Percentiles rank a stretch among this genome's conserved stretches.
phyloP scores from a whole-genome alignment of 2,329 filamentous ascomycete species.

The Colletotrichum simmondsii region DNA sequence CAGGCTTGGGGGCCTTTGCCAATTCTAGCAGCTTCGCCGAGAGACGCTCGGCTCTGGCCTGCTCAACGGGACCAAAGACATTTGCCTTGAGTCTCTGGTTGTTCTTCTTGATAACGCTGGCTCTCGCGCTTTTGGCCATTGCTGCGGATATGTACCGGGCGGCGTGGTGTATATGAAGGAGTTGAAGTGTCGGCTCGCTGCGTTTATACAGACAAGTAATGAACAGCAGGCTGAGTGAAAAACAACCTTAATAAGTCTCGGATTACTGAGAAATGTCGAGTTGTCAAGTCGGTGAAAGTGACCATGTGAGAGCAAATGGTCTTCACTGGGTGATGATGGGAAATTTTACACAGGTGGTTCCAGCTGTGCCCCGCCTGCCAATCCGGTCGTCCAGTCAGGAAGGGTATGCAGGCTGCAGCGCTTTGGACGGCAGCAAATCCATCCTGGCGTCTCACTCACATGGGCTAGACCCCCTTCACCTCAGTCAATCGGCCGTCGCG shows the following conservation, averaged over 20 bases:
- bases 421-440: neutral
- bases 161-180: constrained; percentile 11
- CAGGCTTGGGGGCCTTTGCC: constrained; percentile 80
- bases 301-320: constrained; percentile 6
- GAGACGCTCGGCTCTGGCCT: constrained; percentile 82
- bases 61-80: constrained; percentile 86
- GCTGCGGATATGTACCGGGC: constrained; percentile 39
- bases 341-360: constrained; percentile 25
- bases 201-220: neutral
- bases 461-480: constrained; percentile 11
- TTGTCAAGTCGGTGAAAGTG: neutral
- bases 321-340: neutral
- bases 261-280: neutral
- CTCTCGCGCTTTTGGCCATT: constrained; percentile 90
- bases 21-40: constrained; percentile 87
- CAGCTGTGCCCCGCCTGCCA: constrained; percentile 20
- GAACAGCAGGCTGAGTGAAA: neutral
- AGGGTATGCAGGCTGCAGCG: neutral
- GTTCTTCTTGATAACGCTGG: constrained; percentile 85
- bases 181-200: neutral
- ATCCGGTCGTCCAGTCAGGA: neutral
- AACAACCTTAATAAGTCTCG: neutral
- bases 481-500: constrained; percentile 2
- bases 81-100: constrained; percentile 81
- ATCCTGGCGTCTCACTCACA: constrained; percentile 14